Evolutionary conservation across 2,329 filamentous ascomycete species (phyloP).

Genomic region (Scedosporium apiospermum): DNA sequence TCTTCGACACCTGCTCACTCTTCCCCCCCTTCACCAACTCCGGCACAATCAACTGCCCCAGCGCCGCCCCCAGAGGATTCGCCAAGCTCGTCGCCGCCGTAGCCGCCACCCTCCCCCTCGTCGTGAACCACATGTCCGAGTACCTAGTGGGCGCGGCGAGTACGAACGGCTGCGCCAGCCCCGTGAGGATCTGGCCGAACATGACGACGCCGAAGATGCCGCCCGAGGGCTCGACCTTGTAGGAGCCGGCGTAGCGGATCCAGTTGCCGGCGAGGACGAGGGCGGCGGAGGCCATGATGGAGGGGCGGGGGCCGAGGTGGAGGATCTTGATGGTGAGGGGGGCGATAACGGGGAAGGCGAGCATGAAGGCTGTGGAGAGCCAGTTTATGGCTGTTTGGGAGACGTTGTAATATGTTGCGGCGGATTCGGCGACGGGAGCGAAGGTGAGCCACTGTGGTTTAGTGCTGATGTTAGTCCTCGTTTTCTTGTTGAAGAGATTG

Average conservation of each 20-base stretch:
- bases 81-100: slow-evolving; percentile 79
- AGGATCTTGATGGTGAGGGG: slow-evolving; percentile 70
- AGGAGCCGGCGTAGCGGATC: slow-evolving; percentile 71
- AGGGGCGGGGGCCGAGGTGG: slow-evolving; percentile 68
- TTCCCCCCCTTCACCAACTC: slow-evolving; percentile 46
- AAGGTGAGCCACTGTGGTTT: slow-evolving; percentile 75
- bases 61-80: slow-evolving; percentile 81
- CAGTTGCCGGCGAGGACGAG: slow-evolving; percentile 80
- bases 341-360: slow-evolving; percentile 66
- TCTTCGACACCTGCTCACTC: slow-evolving; percentile 59
- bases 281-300: slow-evolving; percentile 63
- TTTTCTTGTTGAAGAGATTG: neutral
- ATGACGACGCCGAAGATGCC: slow-evolving; percentile 70
- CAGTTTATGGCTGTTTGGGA: slow-evolving; percentile 77
- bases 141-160: slow-evolving; percentile 83
- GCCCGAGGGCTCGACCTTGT: slow-evolving; percentile 32
- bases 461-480: neutral
- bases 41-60: slow-evolving; percentile 81
- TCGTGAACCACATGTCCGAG: slow-evolving; percentile 88
- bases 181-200: slow-evolving; percentile 85
- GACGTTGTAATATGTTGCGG: slow-evolving; percentile 67
- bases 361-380: slow-evolving; percentile 80
- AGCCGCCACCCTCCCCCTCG: slow-evolving; percentile 65
- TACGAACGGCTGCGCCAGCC: slow-evolving; percentile 85
- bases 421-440: slow-evolving; percentile 67